A percentile compares a stretch with the other conserved stretches of the same genome.
Evolutionary conservation across 208 protist genomes (phyloP).

Genomic region (Acanthamoeba royreba): DNA sequence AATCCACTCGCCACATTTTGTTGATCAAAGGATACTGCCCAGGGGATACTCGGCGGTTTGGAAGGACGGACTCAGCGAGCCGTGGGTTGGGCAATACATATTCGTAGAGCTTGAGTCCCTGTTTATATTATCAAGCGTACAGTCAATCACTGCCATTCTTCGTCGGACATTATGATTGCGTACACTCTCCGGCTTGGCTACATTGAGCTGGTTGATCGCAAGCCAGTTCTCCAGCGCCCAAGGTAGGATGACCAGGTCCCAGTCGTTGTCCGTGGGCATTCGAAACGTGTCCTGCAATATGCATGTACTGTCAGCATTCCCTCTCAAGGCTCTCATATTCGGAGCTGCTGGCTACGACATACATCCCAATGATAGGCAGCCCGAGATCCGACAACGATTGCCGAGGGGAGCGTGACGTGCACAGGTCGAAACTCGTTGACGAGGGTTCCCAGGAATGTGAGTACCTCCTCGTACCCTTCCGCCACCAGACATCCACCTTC

Average conservation of each 20-base stretch:
- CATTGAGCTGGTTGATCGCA: background rate
- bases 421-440: background rate
- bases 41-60: background rate
- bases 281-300: background rate
- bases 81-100: background rate
- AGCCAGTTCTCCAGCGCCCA: background rate
- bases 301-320: too few species aligned
- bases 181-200: background rate
- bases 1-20: background rate
- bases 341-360: too few species aligned
- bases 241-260: background rate
- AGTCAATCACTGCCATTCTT: background rate
- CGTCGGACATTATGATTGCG: background rate
- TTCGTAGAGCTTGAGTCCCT: background rate
- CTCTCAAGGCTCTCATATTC: too few species aligned
- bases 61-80: background rate
- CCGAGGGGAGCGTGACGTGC: background rate
- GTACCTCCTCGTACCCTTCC: background rate
- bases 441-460: background rate
- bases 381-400: background rate
- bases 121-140: too few species aligned
- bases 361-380: slow-evolving; percentile 4
- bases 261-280: background rate
- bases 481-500: background rate
- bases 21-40: background rate